Conservation (phyloP, 140 eudicot species). For the Flaveria floridana region DNA sequence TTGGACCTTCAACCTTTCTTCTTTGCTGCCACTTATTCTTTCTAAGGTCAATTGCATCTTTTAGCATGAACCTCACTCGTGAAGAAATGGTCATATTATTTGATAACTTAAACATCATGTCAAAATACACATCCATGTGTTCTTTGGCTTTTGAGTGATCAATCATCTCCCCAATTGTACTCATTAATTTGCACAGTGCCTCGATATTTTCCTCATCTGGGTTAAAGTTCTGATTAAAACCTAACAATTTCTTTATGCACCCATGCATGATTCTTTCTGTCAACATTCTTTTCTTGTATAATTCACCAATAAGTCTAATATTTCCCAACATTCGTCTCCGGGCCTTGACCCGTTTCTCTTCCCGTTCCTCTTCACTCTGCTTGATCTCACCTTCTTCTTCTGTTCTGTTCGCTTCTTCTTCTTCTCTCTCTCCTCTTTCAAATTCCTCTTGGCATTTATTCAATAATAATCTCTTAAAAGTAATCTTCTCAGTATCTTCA, state of each 20-base stretch:
- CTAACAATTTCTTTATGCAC: slow-evolving; percentile 66
- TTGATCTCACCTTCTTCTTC: slow-evolving; percentile 76
- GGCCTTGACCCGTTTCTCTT: slow-evolving; percentile 59
- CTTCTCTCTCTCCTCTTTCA: slow-evolving; percentile 78
- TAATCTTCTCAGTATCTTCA: slow-evolving; percentile 64
- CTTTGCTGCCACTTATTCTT: slow-evolving; percentile 68
- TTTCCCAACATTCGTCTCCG: slow-evolving; percentile 80
- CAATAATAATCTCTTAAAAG: slow-evolving; percentile 75
- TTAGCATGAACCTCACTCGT: slow-evolving; percentile 65
- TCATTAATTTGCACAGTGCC: slow-evolving; percentile 82
- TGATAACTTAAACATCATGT: slow-evolving; percentile 59
- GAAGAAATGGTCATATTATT: slow-evolving; percentile 62
- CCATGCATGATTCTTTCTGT: slow-evolving; percentile 90
- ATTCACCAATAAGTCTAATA: slow-evolving; percentile 73
- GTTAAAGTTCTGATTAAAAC: slow-evolving; percentile 44
- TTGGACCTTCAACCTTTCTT: slow-evolving; percentile 92
- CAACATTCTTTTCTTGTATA: slow-evolving; percentile 89
- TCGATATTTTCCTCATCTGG: slow-evolving; percentile 83
- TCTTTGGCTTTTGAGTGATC: slow-evolving; percentile 76
- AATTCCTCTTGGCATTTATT: slow-evolving; percentile 90
- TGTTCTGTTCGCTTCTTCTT: slow-evolving; percentile 74
- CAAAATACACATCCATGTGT: slow-evolving; percentile 74
- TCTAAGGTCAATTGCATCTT: slow-evolving; percentile 57
- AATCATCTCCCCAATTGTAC: slow-evolving; percentile 86
- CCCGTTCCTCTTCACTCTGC: slow-evolving; percentile 58